Evolutionary conservation across 1,284 basidiomycete genomes (phyloP).

Genomic region (Ustilago xerochloae): DNA sequence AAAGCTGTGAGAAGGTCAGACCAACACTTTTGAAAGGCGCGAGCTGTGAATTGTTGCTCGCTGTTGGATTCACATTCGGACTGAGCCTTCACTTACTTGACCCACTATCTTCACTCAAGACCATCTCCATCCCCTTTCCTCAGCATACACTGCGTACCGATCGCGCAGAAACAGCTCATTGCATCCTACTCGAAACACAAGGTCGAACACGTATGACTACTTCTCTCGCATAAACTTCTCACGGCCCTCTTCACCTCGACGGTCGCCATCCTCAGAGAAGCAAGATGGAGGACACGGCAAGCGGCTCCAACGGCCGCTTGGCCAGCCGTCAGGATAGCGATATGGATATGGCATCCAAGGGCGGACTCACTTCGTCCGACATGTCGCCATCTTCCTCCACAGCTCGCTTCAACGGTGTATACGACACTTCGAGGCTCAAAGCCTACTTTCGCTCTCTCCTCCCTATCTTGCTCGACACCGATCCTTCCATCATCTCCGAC

Average conservation of each 20-base stretch:
- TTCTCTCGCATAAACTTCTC: not conserved
- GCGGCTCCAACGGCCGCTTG: slow-evolving; percentile 24
- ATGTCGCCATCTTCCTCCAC: slow-evolving; percentile 33
- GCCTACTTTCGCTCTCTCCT: slow-evolving; percentile 49
- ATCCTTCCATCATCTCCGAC: slow-evolving; percentile 29
- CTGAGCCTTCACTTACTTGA: not conserved
- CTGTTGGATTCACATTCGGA: not conserved
- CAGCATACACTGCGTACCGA: not conserved
- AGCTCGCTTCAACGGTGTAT: slow-evolving; percentile 26
- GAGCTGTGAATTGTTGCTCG: not conserved
- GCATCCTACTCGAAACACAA: not conserved
- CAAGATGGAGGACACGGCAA: slow-evolving; percentile 25
- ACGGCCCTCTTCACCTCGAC: not conserved
- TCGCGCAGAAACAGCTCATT: not conserved
- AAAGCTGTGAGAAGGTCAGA: slow-evolving; percentile 9
- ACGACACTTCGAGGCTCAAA: slow-evolving; percentile 31
- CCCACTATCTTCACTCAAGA: not conserved
- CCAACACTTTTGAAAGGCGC: slow-evolving; percentile 11
- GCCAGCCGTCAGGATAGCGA: slow-evolving; percentile 17
- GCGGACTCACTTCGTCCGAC: slow-evolving; percentile 19
- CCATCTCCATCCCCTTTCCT: not conserved
- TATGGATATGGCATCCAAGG: slow-evolving; percentile 9
- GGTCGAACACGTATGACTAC: not conserved
- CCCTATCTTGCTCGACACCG: slow-evolving; percentile 46
- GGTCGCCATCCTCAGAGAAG: not conserved